Evolutionary conservation across 225 moss, liverwort and hornwort species (phyloP), one percentile per base, ranked within the genome.

Genomic region (Anthoceros angustus): DNA sequence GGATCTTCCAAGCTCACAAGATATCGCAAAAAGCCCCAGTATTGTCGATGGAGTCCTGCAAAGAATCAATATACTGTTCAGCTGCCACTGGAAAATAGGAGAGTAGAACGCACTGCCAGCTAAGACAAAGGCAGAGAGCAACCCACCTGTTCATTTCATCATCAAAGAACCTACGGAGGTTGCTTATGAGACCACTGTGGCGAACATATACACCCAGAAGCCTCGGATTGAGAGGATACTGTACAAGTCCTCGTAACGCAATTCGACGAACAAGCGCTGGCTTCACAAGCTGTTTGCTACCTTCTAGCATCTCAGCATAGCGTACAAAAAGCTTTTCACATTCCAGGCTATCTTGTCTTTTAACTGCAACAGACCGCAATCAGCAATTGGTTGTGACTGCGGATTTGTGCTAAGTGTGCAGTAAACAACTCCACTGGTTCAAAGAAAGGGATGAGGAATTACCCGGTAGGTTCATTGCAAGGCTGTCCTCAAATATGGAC

Each of bases 381-480:
- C 46, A 66, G 25, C 23, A 25, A 0, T 0, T 24, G 18, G 26
- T 12, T 21, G 16, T 25, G 18, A 40, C 68, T 32, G 7, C 40
- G 7, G 23, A 7, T 21, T 42, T 20, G 21, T 42, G 41, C 42
- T 3, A 41, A 26, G 5, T 12, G 10, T 43, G 23, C 12, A 65
- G 65, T 43, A 65, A 65, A 32, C 41, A 32, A 65, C 10, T 23
- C n/a, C 0, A n/a, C 65, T 39, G 39, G 65, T 24, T 23, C 15
- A 63, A 63, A 14, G 5, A 12, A 63, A 14, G 5, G 3, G 21
- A 23, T 9, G 65, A 65, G 65, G 25, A 14, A 42, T 12, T 76
- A 83, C 89, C 89, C 68, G 92, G 92, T 73, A 98, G 87, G 42
- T 72, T 80, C 73, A 89, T 83, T 67, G 92, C 92, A 71, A 98